Evolutionary conservation across 148 eudicot species (phyloP), one percentile per base, ranked within the genome.

Genomic region (Rhododendron ovatum): DNA sequence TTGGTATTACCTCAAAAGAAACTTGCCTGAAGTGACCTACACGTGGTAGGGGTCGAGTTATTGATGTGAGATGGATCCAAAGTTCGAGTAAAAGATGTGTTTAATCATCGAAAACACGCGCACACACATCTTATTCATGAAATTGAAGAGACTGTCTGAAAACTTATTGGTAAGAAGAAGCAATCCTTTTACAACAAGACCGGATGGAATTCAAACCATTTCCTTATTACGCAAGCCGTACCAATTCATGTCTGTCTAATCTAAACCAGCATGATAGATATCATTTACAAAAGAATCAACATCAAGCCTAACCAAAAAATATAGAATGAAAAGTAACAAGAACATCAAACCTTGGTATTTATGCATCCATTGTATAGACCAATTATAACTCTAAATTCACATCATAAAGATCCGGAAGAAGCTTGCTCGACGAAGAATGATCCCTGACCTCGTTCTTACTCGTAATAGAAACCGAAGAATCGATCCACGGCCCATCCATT

Each of bases 401-500:
- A 24, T 86, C 87, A 82, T 51, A 75, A 91, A 76, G 86, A 82
- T 90, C 89, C 4, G 86, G 83, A 85, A 89, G 86, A 84, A 92
- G 86, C 88, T 37, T 81, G 33, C 83, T 82, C 0, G 89, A 26
- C 0, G 90, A 74, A 45, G 81, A 84, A 87, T 33, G 48, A 18
- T 75, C 84, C 65, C 9, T 13, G 1, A 33, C 61, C 18, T 88
- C 90, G 87, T 84, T 89, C 45, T 82, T 88, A 59, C 86, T 88
- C 12, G 81, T 83, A 17, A 11, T 37, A 1, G 92, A 88, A 37
- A 63, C n/a, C 1, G 94, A 89, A 7, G 93, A 91, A 83, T 88
- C 91, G 2, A 85, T 81, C 92, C 91, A 91, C 14, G 92, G 92
- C 55, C 90, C 94, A 88, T 91, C 92, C 85, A 80, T 86, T 2